These are phyloP conservation scores for Trichoderma erinaceum DNA, from an alignment of 495 filamentous ascomycete species.

Conservation along the genomic window DNA sequence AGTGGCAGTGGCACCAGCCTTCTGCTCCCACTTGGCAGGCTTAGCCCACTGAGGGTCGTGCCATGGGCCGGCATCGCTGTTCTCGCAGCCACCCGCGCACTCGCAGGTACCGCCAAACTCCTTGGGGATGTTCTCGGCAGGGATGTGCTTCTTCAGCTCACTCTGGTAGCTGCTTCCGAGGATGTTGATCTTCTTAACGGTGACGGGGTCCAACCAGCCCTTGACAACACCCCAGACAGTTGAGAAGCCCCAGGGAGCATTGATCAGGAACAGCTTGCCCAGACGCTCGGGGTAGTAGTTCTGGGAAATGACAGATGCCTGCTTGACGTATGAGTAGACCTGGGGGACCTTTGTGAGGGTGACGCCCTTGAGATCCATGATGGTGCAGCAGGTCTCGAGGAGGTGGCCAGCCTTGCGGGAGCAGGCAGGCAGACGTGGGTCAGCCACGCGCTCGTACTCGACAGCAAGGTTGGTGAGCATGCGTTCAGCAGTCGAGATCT, in stretches of 20 bases:
- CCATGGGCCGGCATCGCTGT: constrained; percentile 93
- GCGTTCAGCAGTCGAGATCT: constrained; percentile 81
- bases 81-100: constrained; percentile 75
- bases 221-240: constrained; percentile 78
- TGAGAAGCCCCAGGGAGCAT: constrained; percentile 91
- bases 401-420: constrained; percentile 84
- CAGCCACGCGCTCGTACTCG: constrained; percentile 92
- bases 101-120: constrained; percentile 78
- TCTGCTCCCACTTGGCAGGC: constrained; percentile 62
- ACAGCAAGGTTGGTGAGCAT: constrained; percentile 94
- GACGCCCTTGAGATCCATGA: constrained; percentile 95
- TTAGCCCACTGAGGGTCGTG: constrained; percentile 67
- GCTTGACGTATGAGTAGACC: constrained; percentile 66
- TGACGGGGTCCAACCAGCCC: constrained; percentile 91
- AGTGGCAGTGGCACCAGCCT: constrained; percentile 20
- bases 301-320: constrained; percentile 65
- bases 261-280: constrained; percentile 86
- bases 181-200: constrained; percentile 91
- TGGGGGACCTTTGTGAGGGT: constrained; percentile 70
- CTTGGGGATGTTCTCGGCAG: constrained; percentile 83
- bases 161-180: constrained; percentile 74
- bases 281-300: constrained; percentile 98
- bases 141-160: constrained; percentile 77
- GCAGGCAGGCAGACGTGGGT: constrained; percentile 91
- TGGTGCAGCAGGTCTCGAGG: constrained; percentile 93